phyloP scores from a whole-genome alignment of 495 filamentous ascomycete species.

The Hamigera avellanea region DNA sequence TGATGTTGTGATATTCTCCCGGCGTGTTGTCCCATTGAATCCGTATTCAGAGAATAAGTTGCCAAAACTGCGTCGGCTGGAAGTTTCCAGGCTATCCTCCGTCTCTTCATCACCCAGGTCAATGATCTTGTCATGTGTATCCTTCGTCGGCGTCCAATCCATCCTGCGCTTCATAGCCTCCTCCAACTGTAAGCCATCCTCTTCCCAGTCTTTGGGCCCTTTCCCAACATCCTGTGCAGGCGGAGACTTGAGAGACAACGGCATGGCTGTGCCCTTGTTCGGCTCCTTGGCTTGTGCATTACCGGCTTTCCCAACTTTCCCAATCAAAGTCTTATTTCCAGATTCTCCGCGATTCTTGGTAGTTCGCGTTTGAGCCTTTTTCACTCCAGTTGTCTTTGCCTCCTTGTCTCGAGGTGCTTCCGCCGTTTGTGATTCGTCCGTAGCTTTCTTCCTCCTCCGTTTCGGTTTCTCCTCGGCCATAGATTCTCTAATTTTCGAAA shows the following conservation, averaged over 20 bases:
- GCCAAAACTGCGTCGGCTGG: conserved; percentile 9
- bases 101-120: conserved; percentile 5
- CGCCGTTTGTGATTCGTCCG: conserved; percentile 3
- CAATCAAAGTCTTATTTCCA: conserved; percentile 23
- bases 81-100: neutral
- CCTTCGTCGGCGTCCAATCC: conserved; percentile 35
- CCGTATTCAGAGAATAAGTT: conserved; percentile 22
- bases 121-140: conserved; percentile 5
- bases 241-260: conserved; percentile 1
- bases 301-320: conserved; percentile 23
- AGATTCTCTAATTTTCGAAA: conserved; percentile 1
- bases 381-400: conserved; percentile 6
- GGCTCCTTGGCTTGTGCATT: conserved; percentile 7
- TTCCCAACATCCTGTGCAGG: neutral
- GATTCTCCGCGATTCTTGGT: conserved; percentile 10
- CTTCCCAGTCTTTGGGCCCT: conserved; percentile 6
- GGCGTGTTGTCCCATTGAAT: conserved; percentile 13
- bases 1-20: conserved; percentile 4
- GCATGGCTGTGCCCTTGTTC: conserved; percentile 4
- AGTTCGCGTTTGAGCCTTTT: conserved; percentile 11
- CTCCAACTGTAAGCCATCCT: conserved; percentile 21
- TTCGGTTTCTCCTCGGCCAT: conserved; percentile 6
- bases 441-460: conserved; percentile 9
- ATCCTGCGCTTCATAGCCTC: conserved; percentile 24
- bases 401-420: neutral